These are phyloP conservation scores for Termitomyces sp. DNA, from an alignment of 768 basidiomycete genomes.

Conservation along the genomic window DNA sequence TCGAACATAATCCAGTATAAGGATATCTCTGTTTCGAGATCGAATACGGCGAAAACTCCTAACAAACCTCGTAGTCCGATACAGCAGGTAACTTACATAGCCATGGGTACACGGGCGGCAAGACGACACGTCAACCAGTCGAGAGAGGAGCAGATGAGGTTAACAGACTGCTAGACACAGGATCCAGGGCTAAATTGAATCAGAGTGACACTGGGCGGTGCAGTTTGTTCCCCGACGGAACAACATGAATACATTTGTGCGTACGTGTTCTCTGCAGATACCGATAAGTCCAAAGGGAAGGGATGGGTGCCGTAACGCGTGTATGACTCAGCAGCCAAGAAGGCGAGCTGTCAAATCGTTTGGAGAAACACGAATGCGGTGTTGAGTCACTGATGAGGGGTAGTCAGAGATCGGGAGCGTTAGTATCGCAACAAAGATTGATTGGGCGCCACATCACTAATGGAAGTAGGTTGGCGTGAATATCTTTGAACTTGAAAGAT, in stretches of 20 bases:
- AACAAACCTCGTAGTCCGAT: too few species aligned
- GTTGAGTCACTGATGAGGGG: not conserved
- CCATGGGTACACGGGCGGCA: not conserved
- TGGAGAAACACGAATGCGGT: not conserved
- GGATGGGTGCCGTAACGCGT: not conserved
- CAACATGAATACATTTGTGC: not conserved
- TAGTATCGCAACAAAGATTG: not conserved
- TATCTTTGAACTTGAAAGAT: not conserved
- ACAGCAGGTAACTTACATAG: not conserved
- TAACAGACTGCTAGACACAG: not conserved
- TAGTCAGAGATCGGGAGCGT: not conserved
- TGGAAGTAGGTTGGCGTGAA: not conserved
- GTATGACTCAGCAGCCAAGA: not conserved
- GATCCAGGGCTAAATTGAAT: not conserved
- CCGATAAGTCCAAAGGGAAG: not conserved
- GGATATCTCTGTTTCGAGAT: not conserved
- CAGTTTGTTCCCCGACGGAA: not conserved
- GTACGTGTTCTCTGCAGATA: not conserved
- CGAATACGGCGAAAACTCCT: not conserved
- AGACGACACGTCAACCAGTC: not conserved
- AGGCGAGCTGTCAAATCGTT: not conserved
- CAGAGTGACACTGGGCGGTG: not conserved
- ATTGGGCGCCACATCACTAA: not conserved
- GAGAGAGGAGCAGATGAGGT: not conserved
- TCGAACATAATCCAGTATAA: not conserved